Evolutionary conservation across 2,329 filamentous ascomycete species (phyloP).

Genomic region (Davidsoniella eucalypti): DNA sequence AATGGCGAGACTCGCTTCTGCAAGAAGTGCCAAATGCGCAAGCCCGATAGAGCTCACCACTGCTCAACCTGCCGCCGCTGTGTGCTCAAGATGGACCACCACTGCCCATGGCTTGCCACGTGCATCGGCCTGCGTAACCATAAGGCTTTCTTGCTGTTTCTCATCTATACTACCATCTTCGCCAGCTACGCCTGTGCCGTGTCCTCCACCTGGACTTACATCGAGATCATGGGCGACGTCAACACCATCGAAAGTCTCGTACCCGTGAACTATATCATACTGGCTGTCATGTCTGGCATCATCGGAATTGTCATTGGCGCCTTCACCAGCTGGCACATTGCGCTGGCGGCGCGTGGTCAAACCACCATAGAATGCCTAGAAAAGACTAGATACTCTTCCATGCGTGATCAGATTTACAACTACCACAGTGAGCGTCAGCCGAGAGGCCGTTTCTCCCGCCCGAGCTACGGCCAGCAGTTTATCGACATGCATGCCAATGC

Average conservation of each 20-base stretch:
- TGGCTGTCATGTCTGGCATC: constrained; percentile 75
- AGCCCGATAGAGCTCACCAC: constrained; percentile 92
- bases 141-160: constrained; percentile 85
- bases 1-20: constrained; percentile 79
- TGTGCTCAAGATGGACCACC: constrained; percentile 98
- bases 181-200: constrained; percentile 69
- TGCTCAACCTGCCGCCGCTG: constrained; percentile 89
- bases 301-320: constrained; percentile 78
- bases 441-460: constrained; percentile 32
- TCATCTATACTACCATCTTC: constrained; percentile 78
- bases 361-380: constrained; percentile 95
- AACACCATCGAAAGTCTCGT: constrained; percentile 60
- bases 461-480: constrained; percentile 53
- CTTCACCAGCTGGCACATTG: constrained; percentile 85
- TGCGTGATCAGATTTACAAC: constrained; percentile 54
- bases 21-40: constrained; percentile 91
- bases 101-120: constrained; percentile 94
- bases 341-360: constrained; percentile 60
- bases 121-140: constrained; percentile 91
- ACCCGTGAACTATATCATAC: constrained; percentile 79
- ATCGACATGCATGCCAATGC: constrained; percentile 70
- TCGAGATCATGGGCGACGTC: constrained; percentile 56
- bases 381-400: constrained; percentile 79
- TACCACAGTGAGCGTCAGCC: constrained; percentile 41
- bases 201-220: constrained; percentile 67